Evolutionary conservation across 2,329 filamentous ascomycete genomes (phyloP), one percentile per base, ranked within the genome.

Genomic region (Cucurbitaria berberidis): DNA sequence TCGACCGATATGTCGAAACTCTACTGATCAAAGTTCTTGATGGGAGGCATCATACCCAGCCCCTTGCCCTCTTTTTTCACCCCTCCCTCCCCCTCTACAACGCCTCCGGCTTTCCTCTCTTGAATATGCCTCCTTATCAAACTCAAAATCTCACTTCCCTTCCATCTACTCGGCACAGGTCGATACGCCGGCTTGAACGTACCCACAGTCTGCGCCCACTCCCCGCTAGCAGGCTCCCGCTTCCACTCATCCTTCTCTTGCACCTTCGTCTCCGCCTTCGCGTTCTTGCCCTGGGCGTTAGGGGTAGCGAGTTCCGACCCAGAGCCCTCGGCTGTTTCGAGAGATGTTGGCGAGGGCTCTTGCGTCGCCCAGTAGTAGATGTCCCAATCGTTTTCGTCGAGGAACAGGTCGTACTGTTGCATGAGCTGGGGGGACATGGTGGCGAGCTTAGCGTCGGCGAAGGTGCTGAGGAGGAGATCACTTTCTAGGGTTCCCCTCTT

Each of bases 341-440:
- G 75, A 29, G 85, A 82, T n/a, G 83, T 83, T 1, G 81, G 78
- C 4, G 84, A 78, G 11, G 88, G 82, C 65, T 91, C 87, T 77
- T 99, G 95, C 15, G 95, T 99, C 3, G 90, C 91, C 95, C 95
- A 99, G 83, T 99, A 99, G 82, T 99, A 99, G 57, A 99, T 97
- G 75, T 99, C 95, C 95, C 95, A 99, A 80, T 99, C 95, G 77
- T 99, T 99, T 79, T 99, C 95, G 77, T 99, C 95, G 51, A 99
- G 86, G 81, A 99, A 96, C 24, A 84, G 80, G 75, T 98, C 93
- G 80, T 95, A 98, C 76, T 96, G 86, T 66, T 84, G 77, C 65
- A 98, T 86, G 72, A 96, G 89, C 45, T 81, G 76, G 5, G 80
- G 76, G 1, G 84, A 85, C 90, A 99, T 96, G 56, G 79, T 80